A percentile compares a stretch with the other conserved stretches of the same genome.
Evolutionary conservation across 768 basidiomycete species (phyloP).

Genomic region (Auricularia heimuer): DNA sequence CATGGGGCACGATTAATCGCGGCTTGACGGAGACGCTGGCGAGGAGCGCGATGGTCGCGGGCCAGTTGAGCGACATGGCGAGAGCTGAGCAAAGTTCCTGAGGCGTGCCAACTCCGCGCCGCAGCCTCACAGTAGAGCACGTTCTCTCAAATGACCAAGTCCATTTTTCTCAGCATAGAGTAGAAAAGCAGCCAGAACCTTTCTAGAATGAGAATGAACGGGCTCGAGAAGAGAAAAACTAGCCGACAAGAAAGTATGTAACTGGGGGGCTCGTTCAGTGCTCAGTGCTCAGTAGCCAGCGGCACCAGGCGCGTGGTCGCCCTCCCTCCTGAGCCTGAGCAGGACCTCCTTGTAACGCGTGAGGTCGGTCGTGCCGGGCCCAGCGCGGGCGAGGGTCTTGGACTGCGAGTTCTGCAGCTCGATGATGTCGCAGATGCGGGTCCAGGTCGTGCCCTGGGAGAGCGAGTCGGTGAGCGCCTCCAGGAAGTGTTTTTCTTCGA

Average conservation of each 20-base stretch:
- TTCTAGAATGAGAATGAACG: no score
- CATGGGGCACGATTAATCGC: not conserved
- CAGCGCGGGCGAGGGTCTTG: conserved; percentile 85
- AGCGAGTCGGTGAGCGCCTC: conserved; percentile 63
- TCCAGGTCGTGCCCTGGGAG: conserved; percentile 89
- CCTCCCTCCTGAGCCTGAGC: conserved; percentile 80
- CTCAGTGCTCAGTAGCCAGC: conserved; percentile 61
- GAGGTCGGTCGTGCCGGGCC: conserved; percentile 82
- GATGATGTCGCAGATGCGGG: conserved; percentile 76
- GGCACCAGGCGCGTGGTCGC: conserved; percentile 84
- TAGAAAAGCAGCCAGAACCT: no score
- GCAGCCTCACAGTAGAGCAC: no score
- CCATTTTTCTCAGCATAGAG: no score
- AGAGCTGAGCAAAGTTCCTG: no score
- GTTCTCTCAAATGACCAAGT: no score
- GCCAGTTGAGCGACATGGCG: conserved; percentile 1
- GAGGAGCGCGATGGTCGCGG: not conserved
- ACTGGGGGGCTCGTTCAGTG: not conserved
- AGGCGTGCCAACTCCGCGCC: no score
- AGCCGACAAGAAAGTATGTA: no score
- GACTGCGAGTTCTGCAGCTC: conserved; percentile 89
- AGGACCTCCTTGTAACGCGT: conserved; percentile 77
- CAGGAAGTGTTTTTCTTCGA: conserved; percentile 76
- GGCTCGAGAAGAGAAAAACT: no score
- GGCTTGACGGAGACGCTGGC: not conserved